phyloP scores from a whole-genome alignment of 768 basidiomycete genomes.

The Antrodiella citrinella region DNA sequence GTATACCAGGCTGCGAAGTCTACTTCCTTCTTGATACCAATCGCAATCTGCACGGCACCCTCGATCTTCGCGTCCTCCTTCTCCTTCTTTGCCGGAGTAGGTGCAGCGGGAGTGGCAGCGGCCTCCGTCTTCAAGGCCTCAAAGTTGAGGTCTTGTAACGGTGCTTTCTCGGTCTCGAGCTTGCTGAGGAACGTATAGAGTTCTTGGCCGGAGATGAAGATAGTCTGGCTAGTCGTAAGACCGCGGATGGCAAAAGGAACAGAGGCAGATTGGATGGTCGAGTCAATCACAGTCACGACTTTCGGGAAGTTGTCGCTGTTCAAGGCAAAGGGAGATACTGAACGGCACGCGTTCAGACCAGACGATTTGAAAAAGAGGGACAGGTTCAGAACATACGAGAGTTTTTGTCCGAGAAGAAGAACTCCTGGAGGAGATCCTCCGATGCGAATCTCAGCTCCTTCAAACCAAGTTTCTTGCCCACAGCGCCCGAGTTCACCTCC shows the following conservation, averaged over 20 bases:
- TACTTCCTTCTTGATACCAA: slow-evolving; percentile 92
- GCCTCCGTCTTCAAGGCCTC: slow-evolving; percentile 44
- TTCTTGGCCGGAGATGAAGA: slow-evolving; percentile 76
- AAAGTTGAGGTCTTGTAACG: slow-evolving; percentile 72
- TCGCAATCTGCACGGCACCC: slow-evolving; percentile 84
- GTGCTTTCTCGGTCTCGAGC: slow-evolving; percentile 58
- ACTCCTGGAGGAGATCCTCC: slow-evolving; percentile 79
- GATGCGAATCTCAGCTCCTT: slow-evolving; percentile 85
- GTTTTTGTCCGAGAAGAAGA: slow-evolving; percentile 80
- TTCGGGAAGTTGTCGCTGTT: slow-evolving; percentile 56
- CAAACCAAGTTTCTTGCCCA: slow-evolving; percentile 73
- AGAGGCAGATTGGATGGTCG: slow-evolving; percentile 63
- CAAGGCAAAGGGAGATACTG: slow-evolving; percentile 80
- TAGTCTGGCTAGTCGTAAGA: slow-evolving; percentile 56
- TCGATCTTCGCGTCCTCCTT: slow-evolving; percentile 79
- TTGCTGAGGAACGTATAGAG: slow-evolving; percentile 62
- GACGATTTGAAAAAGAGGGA: slow-evolving; percentile 41
- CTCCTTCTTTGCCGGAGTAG: slow-evolving; percentile 36
- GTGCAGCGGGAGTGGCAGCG: slow-evolving; percentile 20
- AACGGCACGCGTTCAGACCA: slow-evolving; percentile 1
- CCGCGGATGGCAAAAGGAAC: slow-evolving; percentile 72
- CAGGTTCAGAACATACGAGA: slow-evolving; percentile 48
- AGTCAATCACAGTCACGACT: slow-evolving; percentile 69
- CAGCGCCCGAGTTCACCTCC: slow-evolving; percentile 69
- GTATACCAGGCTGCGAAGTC: slow-evolving; percentile 95